phyloP scores from a whole-genome alignment of 1,139 yeast species.

The Saccharomyces hybrid region DNA sequence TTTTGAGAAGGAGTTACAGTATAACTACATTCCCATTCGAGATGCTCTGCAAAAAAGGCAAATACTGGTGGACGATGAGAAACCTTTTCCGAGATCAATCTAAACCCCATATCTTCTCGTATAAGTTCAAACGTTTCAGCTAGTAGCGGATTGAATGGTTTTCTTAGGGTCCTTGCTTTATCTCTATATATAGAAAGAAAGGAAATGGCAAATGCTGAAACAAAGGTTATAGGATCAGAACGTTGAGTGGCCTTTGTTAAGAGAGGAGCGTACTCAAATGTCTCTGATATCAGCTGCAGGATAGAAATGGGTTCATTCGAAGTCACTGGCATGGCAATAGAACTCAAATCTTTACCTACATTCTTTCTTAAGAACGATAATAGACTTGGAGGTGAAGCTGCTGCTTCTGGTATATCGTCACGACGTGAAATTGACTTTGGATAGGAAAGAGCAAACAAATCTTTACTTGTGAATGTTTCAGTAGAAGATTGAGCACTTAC shows the following conservation, averaged over 20 bases:
- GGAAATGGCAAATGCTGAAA: constrained; percentile 81
- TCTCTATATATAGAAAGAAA: constrained; percentile 62
- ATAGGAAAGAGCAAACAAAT: constrained; percentile 59
- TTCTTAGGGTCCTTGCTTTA: constrained; percentile 69
- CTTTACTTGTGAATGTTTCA: constrained; percentile 9
- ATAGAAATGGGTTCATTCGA: constrained; percentile 86
- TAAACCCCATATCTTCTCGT: constrained; percentile 63
- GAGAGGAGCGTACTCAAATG: constrained; percentile 65
- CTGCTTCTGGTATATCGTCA: constrained; percentile 51
- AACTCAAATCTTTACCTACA: constrained; percentile 82
- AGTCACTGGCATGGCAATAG: constrained; percentile 90
- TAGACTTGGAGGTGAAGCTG: constrained; percentile 71
- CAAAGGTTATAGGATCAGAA: constrained; percentile 50
- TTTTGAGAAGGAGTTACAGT: constrained; percentile 79
- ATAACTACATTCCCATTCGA: constrained; percentile 67
- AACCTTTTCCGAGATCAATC: constrained; percentile 73
- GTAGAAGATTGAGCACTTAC: not conserved
- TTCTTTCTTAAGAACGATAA: constrained; percentile 75
- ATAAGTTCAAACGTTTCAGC: constrained; percentile 86
- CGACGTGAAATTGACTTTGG: constrained; percentile 44
- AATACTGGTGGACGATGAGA: constrained; percentile 75
- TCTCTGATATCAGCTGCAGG: constrained; percentile 71
- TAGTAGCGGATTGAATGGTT: constrained; percentile 85
- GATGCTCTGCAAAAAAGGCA: constrained; percentile 70
- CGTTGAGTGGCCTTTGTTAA: constrained; percentile 42